Conservation (phyloP, 371 early-diverging fungal species). For the Lichtheimia corymbifera region DNA sequence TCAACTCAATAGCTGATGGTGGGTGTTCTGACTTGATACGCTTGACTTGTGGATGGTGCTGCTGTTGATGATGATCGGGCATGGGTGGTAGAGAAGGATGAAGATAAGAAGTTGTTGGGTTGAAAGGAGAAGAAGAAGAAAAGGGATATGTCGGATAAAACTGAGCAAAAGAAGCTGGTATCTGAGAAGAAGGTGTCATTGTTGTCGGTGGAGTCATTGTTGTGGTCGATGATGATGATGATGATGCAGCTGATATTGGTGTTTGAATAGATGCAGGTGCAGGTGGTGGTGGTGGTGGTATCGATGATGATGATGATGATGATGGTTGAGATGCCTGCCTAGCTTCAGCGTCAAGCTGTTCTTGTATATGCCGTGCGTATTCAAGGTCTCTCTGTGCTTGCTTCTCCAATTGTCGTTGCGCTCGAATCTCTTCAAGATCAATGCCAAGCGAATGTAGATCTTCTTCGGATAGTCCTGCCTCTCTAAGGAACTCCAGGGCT, state of each 20-base stretch:
- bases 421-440: slow-evolving; percentile 21
- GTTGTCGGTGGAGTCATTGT: too few relatives aligned
- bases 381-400: slow-evolving; percentile 15
- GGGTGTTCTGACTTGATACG: too few relatives aligned
- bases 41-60: too few relatives aligned
- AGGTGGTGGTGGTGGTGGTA: not conserved
- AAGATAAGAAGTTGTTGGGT: too few relatives aligned
- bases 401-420: slow-evolving; percentile 18
- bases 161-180: too few relatives aligned
- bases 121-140: too few relatives aligned
- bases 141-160: too few relatives aligned
- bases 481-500: slow-evolving; percentile 8
- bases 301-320: not conserved
- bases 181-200: too few relatives aligned
- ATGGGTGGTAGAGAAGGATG: too few relatives aligned
- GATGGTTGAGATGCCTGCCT: not conserved
- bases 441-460: slow-evolving; percentile 19
- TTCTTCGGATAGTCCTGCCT: slow-evolving; percentile 19
- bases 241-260: not conserved
- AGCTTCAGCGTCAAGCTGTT: slow-evolving; percentile 13
- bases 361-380: slow-evolving; percentile 17
- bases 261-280: not conserved
- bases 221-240: not conserved
- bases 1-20: too few relatives aligned
- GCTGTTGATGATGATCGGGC: too few relatives aligned